These are phyloP conservation scores for Solanum pimpinellifolium DNA, from an alignment of 257 asterid genomes.

Conservation along the genomic window DNA sequence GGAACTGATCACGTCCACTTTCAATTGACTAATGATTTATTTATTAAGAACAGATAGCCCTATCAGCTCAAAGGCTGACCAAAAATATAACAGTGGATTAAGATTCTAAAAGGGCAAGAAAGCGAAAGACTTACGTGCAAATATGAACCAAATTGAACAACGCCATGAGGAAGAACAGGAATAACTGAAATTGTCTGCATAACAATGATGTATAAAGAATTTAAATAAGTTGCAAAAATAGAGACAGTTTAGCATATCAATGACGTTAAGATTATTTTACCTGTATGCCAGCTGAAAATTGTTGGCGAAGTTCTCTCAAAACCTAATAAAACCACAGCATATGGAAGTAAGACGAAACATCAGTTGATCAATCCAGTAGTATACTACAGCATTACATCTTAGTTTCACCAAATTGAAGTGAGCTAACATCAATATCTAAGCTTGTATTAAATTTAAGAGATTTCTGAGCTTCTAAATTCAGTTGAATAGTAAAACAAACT, in stretches of 20 bases:
- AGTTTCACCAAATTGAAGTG: background rate
- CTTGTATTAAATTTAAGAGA: background rate
- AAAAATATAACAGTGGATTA: background rate
- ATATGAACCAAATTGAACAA: constrained; percentile 81
- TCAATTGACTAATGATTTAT: background rate
- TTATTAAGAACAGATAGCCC: background rate
- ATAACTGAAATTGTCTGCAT: constrained; percentile 75
- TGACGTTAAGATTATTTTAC: constrained; percentile 15
- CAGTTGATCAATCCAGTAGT: background rate
- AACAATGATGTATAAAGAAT: background rate
- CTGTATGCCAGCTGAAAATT: constrained; percentile 89
- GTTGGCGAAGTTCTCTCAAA: constrained; percentile 51
- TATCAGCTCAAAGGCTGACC: background rate
- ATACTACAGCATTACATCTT: background rate
- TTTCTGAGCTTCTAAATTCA: background rate
- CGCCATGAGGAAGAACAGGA: constrained; percentile 92
- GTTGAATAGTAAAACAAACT: background rate
- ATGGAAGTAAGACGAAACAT: background rate
- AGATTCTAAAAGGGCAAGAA: background rate
- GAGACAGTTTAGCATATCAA: background rate
- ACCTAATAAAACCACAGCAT: constrained; percentile 33
- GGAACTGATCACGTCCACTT: background rate
- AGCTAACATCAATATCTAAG: background rate
- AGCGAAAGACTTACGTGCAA: constrained; percentile 23
- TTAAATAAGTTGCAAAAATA: background rate